phyloP scores from a whole-genome alignment of 169 alveolate genomes.

The Eimeria maxima region DNA sequence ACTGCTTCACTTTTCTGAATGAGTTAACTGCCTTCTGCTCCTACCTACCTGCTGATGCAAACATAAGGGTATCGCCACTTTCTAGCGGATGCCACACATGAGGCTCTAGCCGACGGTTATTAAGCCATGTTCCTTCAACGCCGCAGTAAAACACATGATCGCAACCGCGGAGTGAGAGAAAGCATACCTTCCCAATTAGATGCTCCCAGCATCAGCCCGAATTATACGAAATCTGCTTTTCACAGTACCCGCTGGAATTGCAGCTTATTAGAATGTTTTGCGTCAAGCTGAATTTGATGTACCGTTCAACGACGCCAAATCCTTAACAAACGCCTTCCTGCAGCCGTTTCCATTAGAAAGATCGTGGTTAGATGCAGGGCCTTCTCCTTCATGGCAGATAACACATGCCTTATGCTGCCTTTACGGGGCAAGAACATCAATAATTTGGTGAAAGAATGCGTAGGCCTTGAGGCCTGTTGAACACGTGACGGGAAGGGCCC shows the following conservation, averaged over 20 bases:
- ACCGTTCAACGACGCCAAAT: slow-evolving; percentile 71
- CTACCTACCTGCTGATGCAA: slow-evolving; percentile 45
- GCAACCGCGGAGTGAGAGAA: background rate
- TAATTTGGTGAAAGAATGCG: background rate
- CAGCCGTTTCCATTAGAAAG: background rate
- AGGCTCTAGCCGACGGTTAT: slow-evolving; percentile 72
- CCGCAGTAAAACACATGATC: background rate
- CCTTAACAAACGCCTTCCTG: slow-evolving; percentile 59
- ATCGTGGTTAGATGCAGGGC: background rate
- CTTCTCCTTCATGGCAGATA: slow-evolving; percentile 13
- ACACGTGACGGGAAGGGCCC: background rate
- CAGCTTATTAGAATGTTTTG: background rate
- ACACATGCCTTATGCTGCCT: background rate
- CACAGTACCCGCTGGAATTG: background rate
- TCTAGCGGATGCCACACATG: slow-evolving; percentile 57
- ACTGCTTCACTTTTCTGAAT: background rate
- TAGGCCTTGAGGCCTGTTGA: background rate
- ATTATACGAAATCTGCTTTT: no score
- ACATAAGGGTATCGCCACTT: slow-evolving; percentile 40
- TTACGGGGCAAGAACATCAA: background rate
- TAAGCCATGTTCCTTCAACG: slow-evolving; percentile 56
- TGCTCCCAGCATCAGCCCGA: background rate
- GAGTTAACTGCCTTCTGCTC: background rate
- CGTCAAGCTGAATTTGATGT: background rate
- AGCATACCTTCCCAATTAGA: background rate